These are phyloP conservation scores for Cystoderma amianthinum DNA, from an alignment of 768 basidiomycete genomes.

Conservation along the genomic window DNA sequence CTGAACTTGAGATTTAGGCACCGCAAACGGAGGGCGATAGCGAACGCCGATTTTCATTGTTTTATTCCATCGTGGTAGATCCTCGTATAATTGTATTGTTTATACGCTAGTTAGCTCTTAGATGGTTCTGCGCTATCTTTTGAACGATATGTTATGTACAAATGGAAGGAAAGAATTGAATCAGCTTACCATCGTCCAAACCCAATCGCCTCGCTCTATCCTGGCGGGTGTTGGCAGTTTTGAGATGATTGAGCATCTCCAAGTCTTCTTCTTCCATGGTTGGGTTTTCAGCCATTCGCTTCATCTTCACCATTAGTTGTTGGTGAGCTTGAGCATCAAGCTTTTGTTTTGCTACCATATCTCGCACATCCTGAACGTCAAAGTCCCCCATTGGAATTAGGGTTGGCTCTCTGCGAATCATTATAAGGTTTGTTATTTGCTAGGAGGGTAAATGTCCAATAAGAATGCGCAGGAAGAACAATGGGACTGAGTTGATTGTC, in stretches of 20 bases:
- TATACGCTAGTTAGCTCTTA: too few relatives aligned
- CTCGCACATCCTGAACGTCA: slow-evolving; percentile 76
- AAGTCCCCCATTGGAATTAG: slow-evolving; percentile 69
- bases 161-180: neutral
- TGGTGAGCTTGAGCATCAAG: slow-evolving; percentile 31
- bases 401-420: slow-evolving; percentile 78
- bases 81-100: too few relatives aligned
- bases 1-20: too few relatives aligned
- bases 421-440: slow-evolving; percentile 14
- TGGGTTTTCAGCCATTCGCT: slow-evolving; percentile 34
- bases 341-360: slow-evolving; percentile 45
- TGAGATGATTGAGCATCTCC: slow-evolving; percentile 19
- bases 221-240: slow-evolving; percentile 10
- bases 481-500: too few relatives aligned
- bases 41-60: slow-evolving; percentile 10
- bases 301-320: slow-evolving; percentile 35
- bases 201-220: slow-evolving; percentile 12
- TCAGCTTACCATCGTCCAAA: slow-evolving; percentile 10
- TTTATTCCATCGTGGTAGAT: slow-evolving; percentile 8
- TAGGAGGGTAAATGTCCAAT: slow-evolving; percentile 11
- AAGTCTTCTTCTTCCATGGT: slow-evolving; percentile 19
- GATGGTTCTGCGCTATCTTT: slow-evolving; percentile 2
- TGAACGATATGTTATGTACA: neutral
- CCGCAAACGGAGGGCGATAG: too few relatives aligned
- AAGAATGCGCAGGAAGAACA: slow-evolving; percentile 6